Evolutionary conservation across 2,329 filamentous ascomycete genomes (phyloP), one percentile per base, ranked within the genome.

Genomic region (Cordyceps militaris): DNA sequence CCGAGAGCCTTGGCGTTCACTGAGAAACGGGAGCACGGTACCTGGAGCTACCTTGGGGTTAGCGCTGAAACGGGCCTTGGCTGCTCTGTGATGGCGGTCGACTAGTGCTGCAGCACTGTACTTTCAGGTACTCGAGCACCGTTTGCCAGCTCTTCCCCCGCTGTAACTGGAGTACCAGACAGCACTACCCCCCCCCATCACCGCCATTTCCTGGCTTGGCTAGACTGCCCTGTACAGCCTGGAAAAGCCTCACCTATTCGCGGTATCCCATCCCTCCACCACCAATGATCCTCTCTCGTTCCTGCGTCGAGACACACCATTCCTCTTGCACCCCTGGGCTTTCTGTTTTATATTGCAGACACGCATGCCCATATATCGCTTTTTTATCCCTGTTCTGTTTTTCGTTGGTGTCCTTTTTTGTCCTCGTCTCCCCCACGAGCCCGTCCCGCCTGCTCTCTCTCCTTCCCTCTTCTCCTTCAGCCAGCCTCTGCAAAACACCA

Each of bases 221-320:
- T 38, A 38, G 34, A n/a, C n/a, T n/a, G n/a, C n/a, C n/a, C n/a
- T n/a, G n/a, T n/a, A n/a, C n/a, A n/a, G n/a, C n/a, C 38, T 11
- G 13, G n/a, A 21, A 21, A 42, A 21, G n/a, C 38, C 38, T 42
- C 38, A 21, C 21, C 19, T 42, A 3, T 36, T 16, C 36, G 14
- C 36, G 8, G 4, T 40, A 7, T n/a, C 14, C 36, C n/a, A 19
- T 19, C 36, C 16, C 16, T 38, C 50, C 44, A 61, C 63, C 61
- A 61, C 62, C n/a, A 50, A 28, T 50, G 42, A 44, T 60, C 57
- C 57, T 58, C 57, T 61, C 38, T 65, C 70, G 70, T 73, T 73
- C 71, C 70, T 69, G 65, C 64, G 63, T 72, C 70, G 65, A 74
- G 71, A 73, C 71, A 73, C 59, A 56, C 66, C 66, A 70, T 69